Percentiles rank a stretch among this genome's conserved stretches.
Conservation (phyloP, 768 basidiomycete species). For the Tylopilus sp. region DNA sequence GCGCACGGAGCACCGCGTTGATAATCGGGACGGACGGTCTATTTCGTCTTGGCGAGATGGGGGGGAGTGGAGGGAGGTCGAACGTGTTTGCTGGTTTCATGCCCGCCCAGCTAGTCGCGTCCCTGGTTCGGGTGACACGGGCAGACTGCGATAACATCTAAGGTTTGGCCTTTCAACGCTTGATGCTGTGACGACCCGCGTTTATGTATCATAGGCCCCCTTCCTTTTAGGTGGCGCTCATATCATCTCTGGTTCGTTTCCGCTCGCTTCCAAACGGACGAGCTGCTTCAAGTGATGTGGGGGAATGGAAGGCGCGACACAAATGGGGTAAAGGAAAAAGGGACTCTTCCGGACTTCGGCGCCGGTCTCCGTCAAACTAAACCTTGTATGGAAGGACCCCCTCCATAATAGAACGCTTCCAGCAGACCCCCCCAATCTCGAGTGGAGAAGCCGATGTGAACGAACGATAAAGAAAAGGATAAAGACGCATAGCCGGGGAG, state of each 20-base stretch:
- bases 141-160: not conserved
- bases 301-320: not conserved
- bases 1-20: not conserved
- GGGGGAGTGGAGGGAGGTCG: not conserved
- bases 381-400: not conserved
- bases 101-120: not conserved
- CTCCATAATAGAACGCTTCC: too few species aligned
- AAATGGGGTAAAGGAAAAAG: not conserved
- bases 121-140: not conserved
- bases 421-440: not conserved
- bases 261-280: not conserved
- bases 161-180: not conserved
- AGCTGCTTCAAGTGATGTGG: not conserved
- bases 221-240: not conserved
- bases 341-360: not conserved
- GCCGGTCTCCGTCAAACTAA: not conserved
- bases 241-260: not conserved
- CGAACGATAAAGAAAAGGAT: not conserved
- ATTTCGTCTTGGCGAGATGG: not conserved
- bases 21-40: not conserved
- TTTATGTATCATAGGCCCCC: not conserved
- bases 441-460: not conserved
- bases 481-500: not conserved
- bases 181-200: not conserved
- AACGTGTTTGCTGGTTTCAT: not conserved